phyloP scores from a whole-genome alignment of 2,329 filamentous ascomycete species.

The Botrytis fabae region DNA sequence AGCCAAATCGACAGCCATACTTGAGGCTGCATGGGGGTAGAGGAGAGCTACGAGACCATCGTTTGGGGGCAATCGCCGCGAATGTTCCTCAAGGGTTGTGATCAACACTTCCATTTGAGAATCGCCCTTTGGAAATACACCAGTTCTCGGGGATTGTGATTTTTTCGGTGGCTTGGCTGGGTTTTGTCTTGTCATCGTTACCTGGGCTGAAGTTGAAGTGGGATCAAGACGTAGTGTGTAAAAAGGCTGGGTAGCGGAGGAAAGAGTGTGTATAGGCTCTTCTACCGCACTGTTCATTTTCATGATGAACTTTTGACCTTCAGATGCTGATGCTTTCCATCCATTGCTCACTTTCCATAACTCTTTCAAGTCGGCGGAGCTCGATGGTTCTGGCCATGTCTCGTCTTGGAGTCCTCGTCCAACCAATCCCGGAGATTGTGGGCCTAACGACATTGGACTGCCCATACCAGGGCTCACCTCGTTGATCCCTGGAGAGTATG shows the following conservation, averaged over 20 bases:
- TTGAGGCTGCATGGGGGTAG: slow-evolving; percentile 65
- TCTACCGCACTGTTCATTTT: slow-evolving; percentile 57
- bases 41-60: slow-evolving; percentile 67
- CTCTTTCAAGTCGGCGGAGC: slow-evolving; percentile 60
- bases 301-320: slow-evolving; percentile 61
- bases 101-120: slow-evolving; percentile 50
- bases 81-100: slow-evolving; percentile 58
- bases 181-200: slow-evolving; percentile 60
- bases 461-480: slow-evolving; percentile 37
- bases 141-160: slow-evolving; percentile 30
- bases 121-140: slow-evolving; percentile 32
- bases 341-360: slow-evolving; percentile 72
- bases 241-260: slow-evolving; percentile 62
- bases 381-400: slow-evolving; percentile 37
- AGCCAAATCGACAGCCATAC: slow-evolving; percentile 56
- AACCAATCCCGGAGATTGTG: slow-evolving; percentile 34
- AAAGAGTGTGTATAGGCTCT: slow-evolving; percentile 66
- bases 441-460: slow-evolving; percentile 35
- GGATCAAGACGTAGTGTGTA: slow-evolving; percentile 66
- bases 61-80: slow-evolving; percentile 54
- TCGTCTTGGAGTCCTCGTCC: slow-evolving; percentile 38
- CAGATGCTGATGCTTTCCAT: slow-evolving; percentile 61
- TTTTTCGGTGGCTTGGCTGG: slow-evolving; percentile 51
- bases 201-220: slow-evolving; percentile 61
- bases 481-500: slow-evolving; percentile 50